Evolutionary conservation across 306 rosid species (phyloP), one percentile per base, ranked within the genome.

Genomic region (Quercus bicolor): DNA sequence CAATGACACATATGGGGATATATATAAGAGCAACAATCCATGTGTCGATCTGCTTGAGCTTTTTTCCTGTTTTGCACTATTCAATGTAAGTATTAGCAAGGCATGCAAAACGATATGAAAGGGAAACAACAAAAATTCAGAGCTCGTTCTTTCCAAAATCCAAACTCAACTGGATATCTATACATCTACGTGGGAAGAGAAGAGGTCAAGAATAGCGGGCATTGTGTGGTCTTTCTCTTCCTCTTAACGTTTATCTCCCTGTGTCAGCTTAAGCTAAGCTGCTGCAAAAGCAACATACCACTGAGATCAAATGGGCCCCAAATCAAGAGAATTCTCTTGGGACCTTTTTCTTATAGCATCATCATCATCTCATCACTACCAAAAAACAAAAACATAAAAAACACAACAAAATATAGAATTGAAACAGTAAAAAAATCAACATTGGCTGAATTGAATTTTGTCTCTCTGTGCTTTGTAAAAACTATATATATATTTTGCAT

Each of bases 201-300:
- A 29, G 34, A 1, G 10, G 23, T 45, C 18, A 34, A 18, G 14
- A 43, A 56, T 19, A 74, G 51, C 4, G 34, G 18, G 48, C 84
- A 82, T 43, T 53, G 89, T 48, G 78, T 80, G 71, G 89, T 85
- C 89, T 75, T 26, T 79, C 80, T 82, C 88, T 61, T 53, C 29
- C 23, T 7, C 74, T 60, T 60, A 23, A 19, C 73, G 19, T 54
- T 23, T 70, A 45, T 70, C 55, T 57, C 3, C 19, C 4, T 56
- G 73, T 85, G 89, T 85, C 86, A 82, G 89, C 71, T 59, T 56
- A 77, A 72, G 81, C 84, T 34, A 72, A 79, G 87, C 87, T 85
- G 87, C 91, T 61, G 57, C 75, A 84, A 91, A 87, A 89, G 89
- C 90, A 91, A 84, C 91, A 77, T 84, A 66, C 80, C 92, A 79